Evolutionary conservation across 805 yeast genomes (phyloP).

Genomic region (Candida piceae): DNA sequence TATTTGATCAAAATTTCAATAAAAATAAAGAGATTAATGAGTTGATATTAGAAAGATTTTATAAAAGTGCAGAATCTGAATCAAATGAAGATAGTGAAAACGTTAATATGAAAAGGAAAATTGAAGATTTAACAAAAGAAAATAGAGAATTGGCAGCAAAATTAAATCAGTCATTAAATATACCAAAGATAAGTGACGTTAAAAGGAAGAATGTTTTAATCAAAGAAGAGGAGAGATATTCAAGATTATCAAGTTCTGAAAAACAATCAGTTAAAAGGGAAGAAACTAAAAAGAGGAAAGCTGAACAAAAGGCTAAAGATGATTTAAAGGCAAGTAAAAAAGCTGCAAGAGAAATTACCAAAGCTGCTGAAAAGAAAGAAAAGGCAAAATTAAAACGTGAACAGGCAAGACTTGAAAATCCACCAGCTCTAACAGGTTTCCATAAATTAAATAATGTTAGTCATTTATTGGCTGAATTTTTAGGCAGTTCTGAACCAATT

Average conservation of each 20-base stretch:
- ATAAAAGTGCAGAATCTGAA: slow-evolving; percentile 38
- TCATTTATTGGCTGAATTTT: slow-evolving; percentile 43
- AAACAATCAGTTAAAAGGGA: neutral
- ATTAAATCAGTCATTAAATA: slow-evolving; percentile 26
- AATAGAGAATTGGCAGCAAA: slow-evolving; percentile 40
- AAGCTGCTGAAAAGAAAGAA: neutral
- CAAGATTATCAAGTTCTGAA: neutral
- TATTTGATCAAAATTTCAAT: slow-evolving; percentile 52
- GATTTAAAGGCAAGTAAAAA: neutral
- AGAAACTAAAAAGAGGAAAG: neutral
- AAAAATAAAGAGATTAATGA: slow-evolving; percentile 55
- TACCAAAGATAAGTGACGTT: slow-evolving; percentile 16
- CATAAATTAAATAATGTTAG: slow-evolving; percentile 44
- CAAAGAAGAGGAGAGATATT: slow-evolving; percentile 3
- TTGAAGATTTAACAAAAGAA: slow-evolving; percentile 37
- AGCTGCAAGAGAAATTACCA: slow-evolving; percentile 5
- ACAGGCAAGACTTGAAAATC: slow-evolving; percentile 26
- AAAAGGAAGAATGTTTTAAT: slow-evolving; percentile 3
- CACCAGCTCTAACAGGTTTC: slow-evolving; percentile 29
- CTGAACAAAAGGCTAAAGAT: neutral
- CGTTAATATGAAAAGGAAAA: slow-evolving; percentile 14
- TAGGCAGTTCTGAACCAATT: slow-evolving; percentile 37
- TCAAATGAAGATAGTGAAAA: slow-evolving; percentile 18
- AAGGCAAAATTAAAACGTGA: slow-evolving; percentile 9
- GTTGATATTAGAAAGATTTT: slow-evolving; percentile 54